Conservation (phyloP, 2,329 filamentous ascomycete species). For the Thermothelomyces thermophilus region DNA sequence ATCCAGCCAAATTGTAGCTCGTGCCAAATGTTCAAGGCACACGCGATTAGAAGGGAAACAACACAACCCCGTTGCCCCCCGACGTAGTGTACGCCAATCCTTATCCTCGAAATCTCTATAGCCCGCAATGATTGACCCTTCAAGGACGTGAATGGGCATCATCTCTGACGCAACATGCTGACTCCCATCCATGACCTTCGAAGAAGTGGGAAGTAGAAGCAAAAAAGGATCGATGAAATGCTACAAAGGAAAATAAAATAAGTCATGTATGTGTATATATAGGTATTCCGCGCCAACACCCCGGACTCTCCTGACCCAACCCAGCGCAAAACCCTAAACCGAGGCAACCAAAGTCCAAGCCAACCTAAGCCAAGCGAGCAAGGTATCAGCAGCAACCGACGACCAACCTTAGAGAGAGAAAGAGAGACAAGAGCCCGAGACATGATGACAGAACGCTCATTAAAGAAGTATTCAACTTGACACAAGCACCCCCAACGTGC, state of each 20-base stretch:
- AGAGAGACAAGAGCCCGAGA: neutral
- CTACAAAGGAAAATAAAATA: conserved; percentile 3
- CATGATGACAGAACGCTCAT: neutral
- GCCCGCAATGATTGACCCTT: too few species aligned
- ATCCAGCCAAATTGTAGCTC: too few species aligned
- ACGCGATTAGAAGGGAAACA: too few species aligned
- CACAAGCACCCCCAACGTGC: neutral
- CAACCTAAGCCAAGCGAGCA: conserved; percentile 1
- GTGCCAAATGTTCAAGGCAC: too few species aligned
- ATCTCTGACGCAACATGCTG: too few species aligned
- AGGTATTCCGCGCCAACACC: conserved; percentile 4
- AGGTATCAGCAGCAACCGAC: conserved; percentile 9
- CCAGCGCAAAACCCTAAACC: neutral
- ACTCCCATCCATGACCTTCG: too few species aligned
- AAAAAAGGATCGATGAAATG: neutral
- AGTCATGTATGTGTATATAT: conserved; percentile 6
- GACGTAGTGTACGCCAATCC: too few species aligned
- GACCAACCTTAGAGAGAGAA: too few species aligned
- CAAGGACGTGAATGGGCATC: too few species aligned
- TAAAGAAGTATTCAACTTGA: neutral
- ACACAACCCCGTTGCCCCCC: too few species aligned
- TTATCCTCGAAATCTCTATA: too few species aligned
- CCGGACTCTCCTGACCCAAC: neutral
- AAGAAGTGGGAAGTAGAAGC: neutral
- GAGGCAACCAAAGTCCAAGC: neutral